phyloP scores from a whole-genome alignment of 2,329 filamentous ascomycete genomes.

The Aspergillus arachidicola region DNA sequence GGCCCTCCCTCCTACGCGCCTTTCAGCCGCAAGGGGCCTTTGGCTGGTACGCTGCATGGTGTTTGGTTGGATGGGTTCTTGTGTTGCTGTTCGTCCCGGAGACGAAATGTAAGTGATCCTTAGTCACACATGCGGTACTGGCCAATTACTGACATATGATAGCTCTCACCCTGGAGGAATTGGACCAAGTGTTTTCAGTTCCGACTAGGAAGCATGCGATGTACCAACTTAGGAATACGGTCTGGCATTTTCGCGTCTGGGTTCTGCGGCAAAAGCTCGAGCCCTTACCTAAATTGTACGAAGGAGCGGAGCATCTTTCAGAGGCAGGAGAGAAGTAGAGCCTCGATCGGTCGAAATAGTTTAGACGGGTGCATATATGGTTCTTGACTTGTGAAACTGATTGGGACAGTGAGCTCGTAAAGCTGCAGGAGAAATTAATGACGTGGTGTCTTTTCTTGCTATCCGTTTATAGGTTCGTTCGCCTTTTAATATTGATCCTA shows the following conservation, averaged over 20 bases:
- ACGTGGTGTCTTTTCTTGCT: background rate
- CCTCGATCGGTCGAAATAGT: background rate
- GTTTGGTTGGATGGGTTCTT: constrained; percentile 56
- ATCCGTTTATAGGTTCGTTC: no score
- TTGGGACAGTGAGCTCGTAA: background rate
- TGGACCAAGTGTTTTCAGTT: constrained; percentile 58
- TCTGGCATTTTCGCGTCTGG: constrained; percentile 46
- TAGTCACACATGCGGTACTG: background rate
- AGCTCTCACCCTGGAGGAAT: constrained; percentile 47
- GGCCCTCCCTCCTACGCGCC: constrained; percentile 51
- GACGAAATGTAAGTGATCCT: constrained; percentile 43
- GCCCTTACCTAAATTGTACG: constrained; percentile 33
- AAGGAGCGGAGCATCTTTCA: constrained; percentile 27
- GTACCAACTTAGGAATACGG: constrained; percentile 42
- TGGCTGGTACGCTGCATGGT: constrained; percentile 60
- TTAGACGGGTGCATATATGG: no score
- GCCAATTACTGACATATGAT: constrained; percentile 14
- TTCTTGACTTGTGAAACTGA: background rate
- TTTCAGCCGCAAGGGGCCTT: constrained; percentile 59
- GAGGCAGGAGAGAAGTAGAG: background rate
- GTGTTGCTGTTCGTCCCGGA: constrained; percentile 57
- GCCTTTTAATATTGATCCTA: no score
- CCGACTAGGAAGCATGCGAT: constrained; percentile 48
- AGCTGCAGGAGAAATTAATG: background rate
- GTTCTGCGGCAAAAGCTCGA: constrained; percentile 32